Conservation (phyloP, 192 early-diverging fungal genomes). For the Powellomyces hirtus region DNA sequence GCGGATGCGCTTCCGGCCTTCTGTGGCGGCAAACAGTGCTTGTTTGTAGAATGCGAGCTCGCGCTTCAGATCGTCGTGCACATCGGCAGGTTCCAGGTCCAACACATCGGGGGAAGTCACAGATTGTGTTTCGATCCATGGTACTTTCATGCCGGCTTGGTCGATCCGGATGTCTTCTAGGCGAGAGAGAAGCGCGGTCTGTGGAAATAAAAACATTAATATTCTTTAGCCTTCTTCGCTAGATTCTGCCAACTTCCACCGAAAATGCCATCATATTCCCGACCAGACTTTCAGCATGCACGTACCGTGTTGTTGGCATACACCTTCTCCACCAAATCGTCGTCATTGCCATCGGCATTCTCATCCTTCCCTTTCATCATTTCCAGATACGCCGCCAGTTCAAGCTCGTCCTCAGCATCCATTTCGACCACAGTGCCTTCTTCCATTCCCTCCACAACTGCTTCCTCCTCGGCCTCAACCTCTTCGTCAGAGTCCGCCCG, state of each 20-base stretch:
- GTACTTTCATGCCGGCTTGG: conserved; percentile 29
- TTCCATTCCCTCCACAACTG: conserved; percentile 12
- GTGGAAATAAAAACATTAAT: background rate
- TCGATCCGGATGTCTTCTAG: conserved; percentile 42
- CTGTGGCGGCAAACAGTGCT: conserved; percentile 73
- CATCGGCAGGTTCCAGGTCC: conserved; percentile 44
- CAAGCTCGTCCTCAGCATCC: conserved; percentile 37
- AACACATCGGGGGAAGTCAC: conserved; percentile 41
- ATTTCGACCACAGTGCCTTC: conserved; percentile 9
- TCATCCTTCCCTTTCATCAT: conserved; percentile 28
- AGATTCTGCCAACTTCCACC: background rate
- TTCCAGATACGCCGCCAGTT: conserved; percentile 36
- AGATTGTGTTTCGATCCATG: conserved; percentile 48
- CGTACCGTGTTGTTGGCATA: conserved; percentile 32
- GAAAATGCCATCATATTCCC: conserved; percentile 1
- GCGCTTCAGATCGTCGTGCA: conserved; percentile 85
- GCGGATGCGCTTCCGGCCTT: conserved; percentile 61
- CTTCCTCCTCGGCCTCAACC: conserved; percentile 18
- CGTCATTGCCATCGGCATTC: conserved; percentile 23
- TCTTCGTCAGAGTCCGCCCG: conserved; percentile 8
- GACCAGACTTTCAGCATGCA: no score
- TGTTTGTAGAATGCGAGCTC: conserved; percentile 94
- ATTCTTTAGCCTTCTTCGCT: background rate
- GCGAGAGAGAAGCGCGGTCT: conserved; percentile 39
- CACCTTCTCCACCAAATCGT: conserved; percentile 26